These are phyloP conservation scores for Rhododendron ferrugineum DNA, from an alignment of 148 eudicot species.

Conservation along the genomic window DNA sequence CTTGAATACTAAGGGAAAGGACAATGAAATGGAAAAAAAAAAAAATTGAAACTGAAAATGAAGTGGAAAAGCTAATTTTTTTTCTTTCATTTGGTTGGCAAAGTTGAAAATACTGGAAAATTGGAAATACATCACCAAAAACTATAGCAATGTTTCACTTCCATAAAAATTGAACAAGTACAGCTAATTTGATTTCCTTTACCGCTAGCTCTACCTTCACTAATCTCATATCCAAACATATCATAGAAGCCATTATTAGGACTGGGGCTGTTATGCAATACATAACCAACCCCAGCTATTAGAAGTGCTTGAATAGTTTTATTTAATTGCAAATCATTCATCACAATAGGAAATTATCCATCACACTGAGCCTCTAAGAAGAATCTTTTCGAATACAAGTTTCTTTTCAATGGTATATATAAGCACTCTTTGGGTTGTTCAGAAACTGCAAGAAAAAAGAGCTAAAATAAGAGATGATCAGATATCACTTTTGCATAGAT, in stretches of 20 bases:
- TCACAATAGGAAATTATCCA: neutral
- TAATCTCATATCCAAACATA: neutral
- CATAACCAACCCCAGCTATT: too few relatives aligned
- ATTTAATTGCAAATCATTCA: neutral
- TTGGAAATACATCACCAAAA: neutral
- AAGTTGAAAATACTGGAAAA: neutral
- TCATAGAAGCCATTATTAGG: neutral
- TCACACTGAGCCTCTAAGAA: neutral
- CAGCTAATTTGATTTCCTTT: neutral
- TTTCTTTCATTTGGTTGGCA: neutral
- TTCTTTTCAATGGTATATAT: neutral
- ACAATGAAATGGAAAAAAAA: neutral
- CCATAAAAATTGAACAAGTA: neutral
- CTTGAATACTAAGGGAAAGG: neutral
- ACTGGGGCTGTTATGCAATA: neutral
- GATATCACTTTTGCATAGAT: neutral
- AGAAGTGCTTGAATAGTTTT: neutral
- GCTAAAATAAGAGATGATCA: neutral
- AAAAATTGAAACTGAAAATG: neutral
- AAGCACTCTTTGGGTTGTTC: neutral
- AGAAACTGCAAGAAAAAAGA: neutral
- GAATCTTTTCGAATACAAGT: neutral
- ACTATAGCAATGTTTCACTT: neutral
- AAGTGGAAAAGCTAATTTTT: neutral
- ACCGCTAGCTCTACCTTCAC: neutral